Conservation (phyloP, 148 eudicot genomes). For the Silene latifolia region DNA sequence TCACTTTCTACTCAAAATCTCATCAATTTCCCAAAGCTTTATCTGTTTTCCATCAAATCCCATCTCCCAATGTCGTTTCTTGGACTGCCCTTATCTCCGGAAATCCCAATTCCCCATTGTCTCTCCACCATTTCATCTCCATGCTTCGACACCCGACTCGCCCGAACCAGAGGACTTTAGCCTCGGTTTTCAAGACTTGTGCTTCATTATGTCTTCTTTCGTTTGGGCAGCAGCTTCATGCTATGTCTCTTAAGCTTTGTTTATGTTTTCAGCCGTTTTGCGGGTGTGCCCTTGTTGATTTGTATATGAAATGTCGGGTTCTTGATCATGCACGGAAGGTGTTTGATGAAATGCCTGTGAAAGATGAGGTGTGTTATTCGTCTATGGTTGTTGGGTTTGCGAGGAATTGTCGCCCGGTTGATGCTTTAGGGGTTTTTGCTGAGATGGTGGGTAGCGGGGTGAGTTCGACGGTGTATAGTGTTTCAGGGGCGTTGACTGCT, state of each 20-base stretch:
- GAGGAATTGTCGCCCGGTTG: conserved; percentile 39
- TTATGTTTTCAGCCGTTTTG: conserved; percentile 33
- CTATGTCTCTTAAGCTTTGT: conserved; percentile 33
- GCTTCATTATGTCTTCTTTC: conserved; percentile 28
- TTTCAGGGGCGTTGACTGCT: conserved; percentile 56
- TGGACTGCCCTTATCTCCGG: conserved; percentile 68
- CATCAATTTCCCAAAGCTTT: conserved; percentile 29
- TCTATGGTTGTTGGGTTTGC: conserved; percentile 56
- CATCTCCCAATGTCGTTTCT: conserved; percentile 60
- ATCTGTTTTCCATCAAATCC: conserved; percentile 40
- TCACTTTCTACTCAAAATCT: conserved; percentile 58
- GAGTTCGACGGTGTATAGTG: conserved; percentile 43
- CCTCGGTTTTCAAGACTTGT: conserved; percentile 44
- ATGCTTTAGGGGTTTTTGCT: conserved; percentile 39
- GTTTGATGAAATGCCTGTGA: conserved; percentile 56
- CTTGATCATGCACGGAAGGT: conserved; percentile 41
- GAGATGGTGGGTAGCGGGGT: conserved; percentile 47
- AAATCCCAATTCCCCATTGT: conserved; percentile 37
- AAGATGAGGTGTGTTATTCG: conserved; percentile 53
- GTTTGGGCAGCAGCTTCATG: conserved; percentile 50
- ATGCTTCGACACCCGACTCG: conserved; percentile 60
- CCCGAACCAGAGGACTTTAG: conserved; percentile 52
- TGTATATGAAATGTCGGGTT: conserved; percentile 39
- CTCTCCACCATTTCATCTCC: conserved; percentile 48
- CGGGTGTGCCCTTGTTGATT: conserved; percentile 42